Evolutionary conservation across 106 monocot genomes (phyloP), one percentile per base, ranked within the genome.

Genomic region (Dendrobium officinale): DNA sequence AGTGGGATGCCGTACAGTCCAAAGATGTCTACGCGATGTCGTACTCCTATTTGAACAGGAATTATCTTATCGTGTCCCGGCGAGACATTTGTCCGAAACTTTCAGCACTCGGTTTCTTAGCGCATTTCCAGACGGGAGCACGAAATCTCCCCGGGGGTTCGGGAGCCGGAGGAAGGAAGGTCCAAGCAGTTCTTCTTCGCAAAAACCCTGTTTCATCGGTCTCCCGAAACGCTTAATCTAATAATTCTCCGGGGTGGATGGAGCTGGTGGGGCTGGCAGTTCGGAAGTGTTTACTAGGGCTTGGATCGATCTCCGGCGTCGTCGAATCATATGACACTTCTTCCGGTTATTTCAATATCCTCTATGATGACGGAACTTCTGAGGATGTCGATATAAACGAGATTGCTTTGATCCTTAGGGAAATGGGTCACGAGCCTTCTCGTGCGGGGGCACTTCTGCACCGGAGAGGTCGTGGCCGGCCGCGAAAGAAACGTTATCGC

Each of bases 311-410:
- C 82, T n/a, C 82, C 33, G 91, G 93, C 54, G 85, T 89, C 22
- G 84, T 89, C 29, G 79, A 85, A 77, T 88, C 93, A 47, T 88
- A 84, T 79, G 89, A 91, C 59, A 75, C 83, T 1, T 49, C 82
- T 24, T 55, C 84, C 33, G 91, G 93, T 19, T 88, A 61, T 77
- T 88, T 84, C 68, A 83, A 64, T 74, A 82, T 91, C 27, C 24
- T 73, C 22, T 91, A 87, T 79, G 91, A 86, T 81, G 89, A 91
- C 78, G 87, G 91, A 7, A 89, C 86, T 78, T 86, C 86, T 2
- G 91, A 90, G 55, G 91, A 88, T 80, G 78, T 91, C 20, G 91
- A 85, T 33, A 77, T 79, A 4, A 75, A 75, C 5, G 86, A 94
- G 84, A 82, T 94, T 45, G 29, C 49, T 27, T 58, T 78, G 77